Conservation (phyloP, 2,329 filamentous ascomycete species). For the Fusarium chuoi region DNA sequence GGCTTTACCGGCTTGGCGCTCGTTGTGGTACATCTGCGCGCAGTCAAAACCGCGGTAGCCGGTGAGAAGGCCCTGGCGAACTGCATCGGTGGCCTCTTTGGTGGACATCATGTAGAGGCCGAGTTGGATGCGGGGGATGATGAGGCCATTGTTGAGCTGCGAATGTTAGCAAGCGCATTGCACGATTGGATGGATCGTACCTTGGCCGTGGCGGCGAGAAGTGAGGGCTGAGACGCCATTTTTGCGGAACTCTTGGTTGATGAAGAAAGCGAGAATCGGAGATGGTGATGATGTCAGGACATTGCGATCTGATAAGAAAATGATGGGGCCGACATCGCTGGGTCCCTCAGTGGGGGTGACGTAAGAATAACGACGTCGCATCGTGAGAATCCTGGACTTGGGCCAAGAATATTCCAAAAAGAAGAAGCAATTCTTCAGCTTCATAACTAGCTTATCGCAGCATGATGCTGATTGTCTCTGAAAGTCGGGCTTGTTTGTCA, state of each 20-base stretch:
- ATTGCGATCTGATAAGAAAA: constrained; percentile 9
- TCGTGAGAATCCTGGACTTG: rapidly evolving
- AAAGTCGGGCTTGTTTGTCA: neutral
- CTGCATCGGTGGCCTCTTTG: constrained; percentile 66
- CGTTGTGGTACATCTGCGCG: constrained; percentile 72
- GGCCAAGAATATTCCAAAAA: neutral
- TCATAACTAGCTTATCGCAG: neutral
- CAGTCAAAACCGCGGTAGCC: constrained; percentile 64
- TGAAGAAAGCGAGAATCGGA: neutral
- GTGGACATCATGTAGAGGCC: constrained; percentile 79
- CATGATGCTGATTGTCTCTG: neutral
- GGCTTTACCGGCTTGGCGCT: constrained; percentile 73
- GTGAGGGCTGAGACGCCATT: constrained; percentile 36
- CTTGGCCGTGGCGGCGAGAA: constrained; percentile 39
- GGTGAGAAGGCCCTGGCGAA: constrained; percentile 65
- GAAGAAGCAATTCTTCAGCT: neutral
- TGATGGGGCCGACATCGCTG: constrained; percentile 18
- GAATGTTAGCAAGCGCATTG: neutral
- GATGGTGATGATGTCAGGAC: constrained; percentile 10
- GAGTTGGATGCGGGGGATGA: constrained; percentile 77
- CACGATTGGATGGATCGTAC: neutral
- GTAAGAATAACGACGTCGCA: neutral
- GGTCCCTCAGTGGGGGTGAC: constrained; percentile 6
- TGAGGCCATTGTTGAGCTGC: constrained; percentile 70
- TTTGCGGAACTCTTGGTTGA: neutral